Evolutionary conservation across 495 filamentous ascomycete genomes (phyloP), one percentile per base, ranked within the genome.

Genomic region (Penicillium herquei): DNA sequence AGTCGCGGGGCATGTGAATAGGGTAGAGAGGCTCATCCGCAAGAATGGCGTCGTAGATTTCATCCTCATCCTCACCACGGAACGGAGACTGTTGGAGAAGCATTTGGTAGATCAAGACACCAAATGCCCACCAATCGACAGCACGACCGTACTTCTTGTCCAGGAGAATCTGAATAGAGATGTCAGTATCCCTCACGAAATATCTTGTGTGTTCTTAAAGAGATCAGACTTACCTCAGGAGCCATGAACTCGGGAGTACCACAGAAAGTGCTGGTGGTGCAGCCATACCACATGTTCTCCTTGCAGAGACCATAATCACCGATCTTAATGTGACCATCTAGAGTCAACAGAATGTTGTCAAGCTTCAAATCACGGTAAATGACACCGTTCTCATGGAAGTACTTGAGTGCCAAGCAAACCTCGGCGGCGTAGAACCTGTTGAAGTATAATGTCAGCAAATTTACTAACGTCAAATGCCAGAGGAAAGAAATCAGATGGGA

Each of bases 91-190:
- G 94, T 66, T 99, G 94, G 39, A 99, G 84, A 41, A 99, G 86
- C 94, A 99, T 99, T 77, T 99, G 94, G 72, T 99, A 99, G 58
- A 99, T 99, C 56, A 99, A 78, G 34, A 99, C 94, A 64, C 94
- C 94, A 71, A 99, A 99, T n/a, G 94, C 94, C 94, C 94, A 99
- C 94, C 94, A 99, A 71, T 99, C 94, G 54, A 99, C 94, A n/a
- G 94, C 92, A 48, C 94, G 86, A 39, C 93, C 94, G 69, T 98
- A 99, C 69, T 96, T 96, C 80, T 98, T 98, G 72, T 99, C 94
- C 53, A 99, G 81, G 9, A 99, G 76, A 74, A 99, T 99, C 89
- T 96, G n/a, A 32, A 12, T 6, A 39, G 17, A 35, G 14, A 32
- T 13, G 43, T 46, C 43, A 46, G 30, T 32, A 46, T 52, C 53